These are phyloP conservation scores for Neonectria magnoliae DNA, from an alignment of 2,329 filamentous ascomycete genomes.

Conservation along the genomic window DNA sequence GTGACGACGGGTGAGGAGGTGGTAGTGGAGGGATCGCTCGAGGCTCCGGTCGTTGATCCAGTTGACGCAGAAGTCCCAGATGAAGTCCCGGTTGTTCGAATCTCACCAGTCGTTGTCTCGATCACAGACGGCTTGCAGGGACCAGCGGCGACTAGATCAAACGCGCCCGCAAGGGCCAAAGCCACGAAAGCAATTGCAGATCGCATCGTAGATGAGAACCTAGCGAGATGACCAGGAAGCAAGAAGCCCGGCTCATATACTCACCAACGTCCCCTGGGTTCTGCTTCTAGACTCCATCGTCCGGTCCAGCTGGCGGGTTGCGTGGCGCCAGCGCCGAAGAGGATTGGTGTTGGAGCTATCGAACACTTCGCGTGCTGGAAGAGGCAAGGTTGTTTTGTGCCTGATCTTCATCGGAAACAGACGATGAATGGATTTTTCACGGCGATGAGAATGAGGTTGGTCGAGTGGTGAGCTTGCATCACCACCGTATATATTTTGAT, in stretches of 20 bases:
- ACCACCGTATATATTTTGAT: no score
- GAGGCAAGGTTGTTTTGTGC: not conserved
- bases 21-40: slow-evolving; percentile 1
- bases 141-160: slow-evolving; percentile 21
- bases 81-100: not conserved
- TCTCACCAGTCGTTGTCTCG: no score
- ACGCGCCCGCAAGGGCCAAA: slow-evolving; percentile 10
- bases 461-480: no score
- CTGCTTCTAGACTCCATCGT: not conserved
- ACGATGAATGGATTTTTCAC: no score
- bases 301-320: not conserved
- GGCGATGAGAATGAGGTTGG: no score
- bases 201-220: slow-evolving; percentile 21
- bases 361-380: not conserved
- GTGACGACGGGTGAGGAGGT: slow-evolving; percentile 24
- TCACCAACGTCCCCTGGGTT: not conserved
- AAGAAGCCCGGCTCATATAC: not conserved
- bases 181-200: slow-evolving; percentile 20
- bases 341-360: not conserved
- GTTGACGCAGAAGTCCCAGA: not conserved
- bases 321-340: not conserved
- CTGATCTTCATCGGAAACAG: not conserved
- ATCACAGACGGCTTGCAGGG: slow-evolving; percentile 23
- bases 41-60: no score
- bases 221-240: not conserved